Percentiles rank a stretch among this genome's conserved stretches.
Conservation (phyloP, 129 eudicot species). For the Daucus carota region DH1_v3.0 NC_030385.2:38922501-38923000, state of each 20-base stretch:
- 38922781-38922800: slow-evolving; percentile 40
- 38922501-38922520: slow-evolving; percentile 17
- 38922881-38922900: slow-evolving; percentile 7
- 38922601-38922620: slow-evolving; percentile 12
- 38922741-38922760: slow-evolving; percentile 29
- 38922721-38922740: neutral
- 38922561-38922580: slow-evolving; percentile 1
- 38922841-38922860: slow-evolving; percentile 37
- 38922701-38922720: slow-evolving; percentile 1
- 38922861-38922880: slow-evolving; percentile 31
- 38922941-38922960: slow-evolving; percentile 4
- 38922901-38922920: slow-evolving; percentile 62
- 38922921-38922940: slow-evolving; percentile 34
- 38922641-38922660: neutral
- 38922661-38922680: neutral
- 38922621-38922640: slow-evolving; percentile 18
- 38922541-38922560: neutral
- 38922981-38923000: neutral
- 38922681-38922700: neutral
- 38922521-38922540: neutral
- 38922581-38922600: slow-evolving; percentile 11
- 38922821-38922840: slow-evolving; percentile 47
- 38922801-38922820: slow-evolving; percentile 36
- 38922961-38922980: neutral
- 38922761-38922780: slow-evolving; percentile 43